Conservation (phyloP, 495 filamentous ascomycete genomes). For the Lasiosphaeria hispida region DNA sequence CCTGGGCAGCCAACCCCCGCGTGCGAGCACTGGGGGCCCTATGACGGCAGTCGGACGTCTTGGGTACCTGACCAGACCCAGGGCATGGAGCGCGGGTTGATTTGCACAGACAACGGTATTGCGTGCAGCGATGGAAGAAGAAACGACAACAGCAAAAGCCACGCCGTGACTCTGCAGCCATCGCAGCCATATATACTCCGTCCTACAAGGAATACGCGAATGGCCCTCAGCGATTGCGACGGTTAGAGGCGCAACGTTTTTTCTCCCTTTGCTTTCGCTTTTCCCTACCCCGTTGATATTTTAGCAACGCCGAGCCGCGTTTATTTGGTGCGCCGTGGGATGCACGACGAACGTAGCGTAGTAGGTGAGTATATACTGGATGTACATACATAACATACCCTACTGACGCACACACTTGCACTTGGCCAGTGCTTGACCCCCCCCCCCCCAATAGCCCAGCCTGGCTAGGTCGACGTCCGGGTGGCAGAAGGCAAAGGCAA, state of each 20-base stretch:
- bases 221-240: not conserved
- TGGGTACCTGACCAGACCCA: slow-evolving; percentile 10
- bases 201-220: not conserved
- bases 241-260: too few relatives aligned
- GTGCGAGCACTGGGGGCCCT: slow-evolving; percentile 9
- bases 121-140: slow-evolving; percentile 12
- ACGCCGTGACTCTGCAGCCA: not conserved
- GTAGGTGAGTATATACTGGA: too few relatives aligned
- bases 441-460: not conserved
- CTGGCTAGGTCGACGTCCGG: slow-evolving; percentile 11
- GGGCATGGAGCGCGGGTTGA: slow-evolving; percentile 4
- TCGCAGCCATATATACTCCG: not conserved
- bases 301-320: too few relatives aligned
- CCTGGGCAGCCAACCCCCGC: slow-evolving; percentile 2
- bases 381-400: too few relatives aligned
- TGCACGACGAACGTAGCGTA: too few relatives aligned
- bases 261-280: too few relatives aligned
- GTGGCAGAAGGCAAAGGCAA: not conserved
- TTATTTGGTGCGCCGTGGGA: too few relatives aligned
- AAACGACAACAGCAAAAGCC: not conserved
- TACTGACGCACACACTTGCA: not conserved
- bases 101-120: slow-evolving; percentile 19
- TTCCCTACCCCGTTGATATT: too few relatives aligned
- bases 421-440: slow-evolving; percentile 10
- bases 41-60: slow-evolving; percentile 18